Evolutionary conservation across 2,329 filamentous ascomycete genomes (phyloP), one percentile per base, ranked within the genome.

Genomic region (Phialophora verrucosa): DNA sequence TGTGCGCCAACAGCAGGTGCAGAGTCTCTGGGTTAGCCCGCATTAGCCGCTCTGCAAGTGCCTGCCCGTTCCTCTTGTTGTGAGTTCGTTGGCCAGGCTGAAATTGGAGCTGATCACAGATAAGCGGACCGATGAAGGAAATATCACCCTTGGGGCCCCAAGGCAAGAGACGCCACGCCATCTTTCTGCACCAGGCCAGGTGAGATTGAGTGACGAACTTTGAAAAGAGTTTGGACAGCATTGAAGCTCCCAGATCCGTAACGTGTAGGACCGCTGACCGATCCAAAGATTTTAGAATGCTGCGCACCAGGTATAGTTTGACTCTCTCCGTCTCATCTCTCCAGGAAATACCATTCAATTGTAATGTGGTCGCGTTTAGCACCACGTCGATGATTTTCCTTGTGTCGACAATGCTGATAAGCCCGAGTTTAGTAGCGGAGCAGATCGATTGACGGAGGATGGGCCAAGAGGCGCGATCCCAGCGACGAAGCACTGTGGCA

Each of bases 351-450:
- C 32, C 38, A n/a, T 23, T 57, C 31, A 65, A 27, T 4, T 12
- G n/a, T 11, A 51, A 17, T 29, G 44, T 25, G 2, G 31, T 27
- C 32, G 51, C 32, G 32, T 20, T 23, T 17, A 42, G 35, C 11
- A 63, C 44, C 17, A 35, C 38, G 8, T 49, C 12, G 23, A 72
- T 51, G 17, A 70, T 64, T 4, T 53, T 44, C 42, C 57, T 53
- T 42, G 68, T 53, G 31, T 70, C 69, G 1, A 20, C 31, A 8
- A 69, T 38, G 51, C 35, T 50, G 25, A 72, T 38, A 5, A 72
- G 65, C 14, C 70, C 70, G n/a, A 72, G 57, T 51, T 65, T 64
- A 29, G 62, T 67, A 56, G 70, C 68, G 23, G 64, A 63, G 35
- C 57, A 65, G n/a, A 64, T 44, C 2, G 66, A 61, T 23, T 62